Percentiles rank a stretch among this genome's conserved stretches.
phyloP scores from a whole-genome alignment of 768 basidiomycete genomes.

The Lactarius hengduanensis region DNA sequence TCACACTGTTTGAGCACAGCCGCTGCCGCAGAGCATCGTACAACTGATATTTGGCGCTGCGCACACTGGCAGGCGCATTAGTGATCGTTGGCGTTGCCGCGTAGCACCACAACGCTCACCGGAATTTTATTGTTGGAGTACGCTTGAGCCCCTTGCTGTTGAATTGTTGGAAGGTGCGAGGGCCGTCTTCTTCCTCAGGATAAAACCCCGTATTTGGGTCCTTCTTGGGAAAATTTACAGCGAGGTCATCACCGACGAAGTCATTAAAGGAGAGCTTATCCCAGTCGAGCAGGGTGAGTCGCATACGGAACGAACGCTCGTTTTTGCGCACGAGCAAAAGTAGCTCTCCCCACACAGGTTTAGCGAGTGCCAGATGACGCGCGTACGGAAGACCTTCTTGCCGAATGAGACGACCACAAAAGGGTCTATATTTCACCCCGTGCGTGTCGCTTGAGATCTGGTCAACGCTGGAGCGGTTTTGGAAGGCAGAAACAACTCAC shows the following conservation, averaged over 20 bases:
- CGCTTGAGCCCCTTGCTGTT: slow-evolving; percentile 71
- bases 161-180: slow-evolving; percentile 66
- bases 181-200: slow-evolving; percentile 53
- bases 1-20: slow-evolving; percentile 93
- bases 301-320: slow-evolving; percentile 74
- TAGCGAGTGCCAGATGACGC: slow-evolving; percentile 77
- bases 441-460: slow-evolving; percentile 63
- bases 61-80: slow-evolving; percentile 14
- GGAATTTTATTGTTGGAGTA: slow-evolving; percentile 64
- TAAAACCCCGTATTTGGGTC: slow-evolving; percentile 54
- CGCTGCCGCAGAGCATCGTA: slow-evolving; percentile 88
- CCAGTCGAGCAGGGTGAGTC: slow-evolving; percentile 91
- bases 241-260: slow-evolving; percentile 80
- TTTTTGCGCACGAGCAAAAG: slow-evolving; percentile 92
- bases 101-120: slow-evolving; percentile 41
- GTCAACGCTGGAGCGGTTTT: neutral
- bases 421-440: slow-evolving; percentile 95
- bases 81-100: neutral
- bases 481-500: slow-evolving; percentile 46
- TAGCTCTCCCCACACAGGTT: slow-evolving; percentile 94
- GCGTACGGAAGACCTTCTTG: slow-evolving; percentile 94
- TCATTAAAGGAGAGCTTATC: slow-evolving; percentile 92
- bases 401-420: slow-evolving; percentile 96
- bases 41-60: slow-evolving; percentile 90
- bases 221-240: slow-evolving; percentile 45